Evolutionary conservation across 768 basidiomycete species (phyloP).

Genomic region (Leccinellum rugosiceps): DNA sequence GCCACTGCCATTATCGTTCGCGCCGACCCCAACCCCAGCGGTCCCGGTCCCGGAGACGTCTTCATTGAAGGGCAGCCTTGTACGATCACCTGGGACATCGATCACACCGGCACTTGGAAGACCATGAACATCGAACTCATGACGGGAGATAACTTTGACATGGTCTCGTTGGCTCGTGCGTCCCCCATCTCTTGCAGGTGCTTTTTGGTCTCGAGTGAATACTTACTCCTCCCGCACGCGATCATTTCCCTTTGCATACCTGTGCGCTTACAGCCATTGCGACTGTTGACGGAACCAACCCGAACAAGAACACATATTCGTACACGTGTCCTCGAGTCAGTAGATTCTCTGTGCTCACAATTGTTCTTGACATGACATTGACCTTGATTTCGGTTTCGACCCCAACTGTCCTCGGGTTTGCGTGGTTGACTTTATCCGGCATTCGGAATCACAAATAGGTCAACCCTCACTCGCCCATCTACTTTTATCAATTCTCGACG

Average conservation of each 20-base stretch:
- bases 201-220: neutral
- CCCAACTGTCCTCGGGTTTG: neutral
- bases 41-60: constrained; percentile 55
- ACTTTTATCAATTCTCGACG: constrained; percentile 77
- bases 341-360: neutral
- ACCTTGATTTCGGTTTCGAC: neutral
- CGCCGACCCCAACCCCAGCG: constrained; percentile 57
- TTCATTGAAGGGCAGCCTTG: constrained; percentile 60
- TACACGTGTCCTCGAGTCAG: constrained; percentile 68
- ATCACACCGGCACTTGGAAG: constrained; percentile 62
- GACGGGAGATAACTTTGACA: constrained; percentile 70
- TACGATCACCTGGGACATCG: constrained; percentile 55
- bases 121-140: constrained; percentile 74
- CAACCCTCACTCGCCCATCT: constrained; percentile 59
- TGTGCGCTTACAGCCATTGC: constrained; percentile 49
- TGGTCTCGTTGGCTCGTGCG: constrained; percentile 67
- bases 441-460: constrained; percentile 41
- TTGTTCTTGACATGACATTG: neutral
- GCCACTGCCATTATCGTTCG: constrained; percentile 35
- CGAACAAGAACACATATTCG: constrained; percentile 41
- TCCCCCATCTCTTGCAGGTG: constrained; percentile 5
- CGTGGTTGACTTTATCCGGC: neutral
- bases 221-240: neutral
- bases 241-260: neutral
- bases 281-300: constrained; percentile 60